phyloP scores from a whole-genome alignment of 139 green algal genomes.

The Micractinium sp. region DNA sequence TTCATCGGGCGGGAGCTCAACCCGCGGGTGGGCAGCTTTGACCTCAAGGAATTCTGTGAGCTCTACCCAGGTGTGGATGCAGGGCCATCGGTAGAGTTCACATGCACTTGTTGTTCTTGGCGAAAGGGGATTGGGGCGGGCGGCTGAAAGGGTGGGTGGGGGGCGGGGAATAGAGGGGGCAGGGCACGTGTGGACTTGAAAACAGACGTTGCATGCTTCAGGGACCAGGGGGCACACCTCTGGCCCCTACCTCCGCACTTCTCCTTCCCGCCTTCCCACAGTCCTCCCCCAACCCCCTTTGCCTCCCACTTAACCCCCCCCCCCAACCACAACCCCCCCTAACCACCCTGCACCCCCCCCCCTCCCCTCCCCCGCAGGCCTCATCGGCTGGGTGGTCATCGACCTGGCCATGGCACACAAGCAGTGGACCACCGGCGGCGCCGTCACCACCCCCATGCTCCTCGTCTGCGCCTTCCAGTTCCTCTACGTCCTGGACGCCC shows the following conservation, averaged over 20 bases:
- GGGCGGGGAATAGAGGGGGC: too few relatives aligned
- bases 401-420: conserved; percentile 77
- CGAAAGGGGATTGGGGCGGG: neutral
- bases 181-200: too few relatives aligned
- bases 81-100: neutral
- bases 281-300: neutral
- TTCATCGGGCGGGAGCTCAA: conserved; percentile 96
- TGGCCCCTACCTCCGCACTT: too few relatives aligned
- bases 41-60: conserved; percentile 96
- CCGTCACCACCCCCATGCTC: conserved; percentile 74
- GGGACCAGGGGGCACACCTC: too few relatives aligned
- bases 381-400: conserved; percentile 66
- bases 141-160: too few relatives aligned
- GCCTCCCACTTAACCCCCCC: too few relatives aligned
- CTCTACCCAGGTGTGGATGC: conserved; percentile 77
- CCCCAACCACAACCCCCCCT: neutral
- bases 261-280: neutral
- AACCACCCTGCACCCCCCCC: neutral
- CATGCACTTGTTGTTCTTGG: neutral
- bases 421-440: conserved; percentile 57
- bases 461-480: conserved; percentile 88
- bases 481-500: conserved; percentile 69
- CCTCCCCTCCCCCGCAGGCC: neutral
- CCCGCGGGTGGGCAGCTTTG: conserved; percentile 72
- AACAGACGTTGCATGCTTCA: too few relatives aligned